Evolutionary conservation across 768 basidiomycete species (phyloP).

Genomic region (Leucosporidium creatinivorum): DNA sequence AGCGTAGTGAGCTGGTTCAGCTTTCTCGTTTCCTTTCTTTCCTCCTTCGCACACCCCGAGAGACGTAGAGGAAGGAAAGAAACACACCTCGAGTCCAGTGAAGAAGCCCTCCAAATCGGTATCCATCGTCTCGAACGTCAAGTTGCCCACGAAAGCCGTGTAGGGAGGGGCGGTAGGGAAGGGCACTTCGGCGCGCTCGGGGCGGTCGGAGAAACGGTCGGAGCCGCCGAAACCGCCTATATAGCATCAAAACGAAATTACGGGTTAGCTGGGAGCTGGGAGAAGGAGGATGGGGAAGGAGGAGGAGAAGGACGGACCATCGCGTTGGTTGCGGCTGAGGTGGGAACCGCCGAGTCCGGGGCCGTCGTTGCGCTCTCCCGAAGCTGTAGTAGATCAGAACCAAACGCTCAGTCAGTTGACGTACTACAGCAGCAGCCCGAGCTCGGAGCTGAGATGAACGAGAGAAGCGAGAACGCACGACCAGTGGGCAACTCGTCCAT

Average conservation of each 20-base stretch:
- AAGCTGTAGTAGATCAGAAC: not conserved
- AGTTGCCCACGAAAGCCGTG: slow-evolving; percentile 94
- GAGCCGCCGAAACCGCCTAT: slow-evolving; percentile 11
- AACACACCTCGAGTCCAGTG: slow-evolving; percentile 38
- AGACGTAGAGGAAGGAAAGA: not conserved
- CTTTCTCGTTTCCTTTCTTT: too few species aligned
- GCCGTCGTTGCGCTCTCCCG: slow-evolving; percentile 1
- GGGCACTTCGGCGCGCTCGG: slow-evolving; percentile 83
- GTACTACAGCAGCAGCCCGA: too few species aligned
- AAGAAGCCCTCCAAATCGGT: slow-evolving; percentile 76
- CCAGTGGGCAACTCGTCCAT: slow-evolving; percentile 89
- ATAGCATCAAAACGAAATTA: too few species aligned
- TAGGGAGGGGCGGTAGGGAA: slow-evolving; percentile 89
- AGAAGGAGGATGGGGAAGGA: not conserved
- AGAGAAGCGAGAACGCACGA: slow-evolving; percentile 54
- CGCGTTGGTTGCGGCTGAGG: slow-evolving; percentile 17
- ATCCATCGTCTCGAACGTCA: slow-evolving; percentile 86
- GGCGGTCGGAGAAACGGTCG: slow-evolving; percentile 27
- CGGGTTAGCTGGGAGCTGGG: not conserved
- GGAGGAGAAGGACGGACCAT: not conserved
- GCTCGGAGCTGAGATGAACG: not conserved
- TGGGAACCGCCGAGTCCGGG: slow-evolving; percentile 31
- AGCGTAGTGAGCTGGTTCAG: too few species aligned
- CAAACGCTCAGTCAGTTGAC: not conserved
- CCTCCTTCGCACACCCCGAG: too few species aligned